phyloP scores from a whole-genome alignment of 129 eudicot species.

The Deinandra increscens region DNA sequence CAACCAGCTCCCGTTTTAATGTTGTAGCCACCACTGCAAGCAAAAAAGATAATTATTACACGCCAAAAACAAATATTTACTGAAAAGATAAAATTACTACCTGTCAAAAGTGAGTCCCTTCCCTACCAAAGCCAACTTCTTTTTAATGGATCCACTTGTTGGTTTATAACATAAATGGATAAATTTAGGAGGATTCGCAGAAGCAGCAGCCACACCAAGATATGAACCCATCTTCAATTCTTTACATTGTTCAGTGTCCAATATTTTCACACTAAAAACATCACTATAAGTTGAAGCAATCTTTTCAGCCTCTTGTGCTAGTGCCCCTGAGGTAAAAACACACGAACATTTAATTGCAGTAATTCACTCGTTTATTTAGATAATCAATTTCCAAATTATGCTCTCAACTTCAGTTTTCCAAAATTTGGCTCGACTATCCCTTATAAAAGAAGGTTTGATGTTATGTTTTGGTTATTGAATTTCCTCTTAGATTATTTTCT shows the following conservation, averaged over 20 bases:
- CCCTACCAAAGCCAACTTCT: constrained; percentile 88
- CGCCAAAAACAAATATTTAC: constrained; percentile 1
- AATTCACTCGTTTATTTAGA: too few relatives aligned
- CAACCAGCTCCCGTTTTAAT: constrained; percentile 91
- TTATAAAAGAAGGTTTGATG: too few relatives aligned
- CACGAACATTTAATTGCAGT: too few relatives aligned
- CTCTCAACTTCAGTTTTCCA: too few relatives aligned
- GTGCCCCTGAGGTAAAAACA: constrained; percentile 45
- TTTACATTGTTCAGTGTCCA: constrained; percentile 78
- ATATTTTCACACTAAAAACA: constrained; percentile 71
- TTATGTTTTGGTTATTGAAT: too few relatives aligned
- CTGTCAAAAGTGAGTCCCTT: constrained; percentile 99
- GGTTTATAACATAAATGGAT: constrained; percentile 94
- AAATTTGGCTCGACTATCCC: too few relatives aligned
- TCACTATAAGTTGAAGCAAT: constrained; percentile 76
- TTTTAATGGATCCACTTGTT: constrained; percentile 60
- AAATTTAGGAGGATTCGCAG: constrained; percentile 89
- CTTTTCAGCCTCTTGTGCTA: constrained; percentile 86
- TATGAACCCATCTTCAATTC: constrained; percentile 94
- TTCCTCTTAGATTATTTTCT: too few relatives aligned
- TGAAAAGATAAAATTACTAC: constrained; percentile 28
- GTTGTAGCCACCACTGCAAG: constrained; percentile 93
- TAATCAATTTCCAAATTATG: too few relatives aligned
- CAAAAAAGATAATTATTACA: neutral
- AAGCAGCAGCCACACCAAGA: constrained; percentile 93